Conservation (phyloP, 306 rosid species). For the Carpinus fangiana region DNA sequence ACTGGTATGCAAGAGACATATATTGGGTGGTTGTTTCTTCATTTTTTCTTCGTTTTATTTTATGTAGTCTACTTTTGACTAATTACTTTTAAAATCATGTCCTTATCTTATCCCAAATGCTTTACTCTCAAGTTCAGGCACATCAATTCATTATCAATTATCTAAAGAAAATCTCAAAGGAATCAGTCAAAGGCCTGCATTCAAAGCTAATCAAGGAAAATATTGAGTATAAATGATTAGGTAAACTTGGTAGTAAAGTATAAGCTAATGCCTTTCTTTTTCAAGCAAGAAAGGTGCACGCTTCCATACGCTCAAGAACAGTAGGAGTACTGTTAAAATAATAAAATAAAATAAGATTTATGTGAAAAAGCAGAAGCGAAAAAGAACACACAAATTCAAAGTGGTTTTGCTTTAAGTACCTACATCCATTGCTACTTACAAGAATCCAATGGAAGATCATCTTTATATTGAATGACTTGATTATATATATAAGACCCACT, state of each 20-base stretch:
- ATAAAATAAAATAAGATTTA: no score
- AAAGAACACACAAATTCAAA: no score
- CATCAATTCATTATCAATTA: constrained; percentile 9
- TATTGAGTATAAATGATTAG: not conserved
- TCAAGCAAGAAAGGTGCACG: constrained; percentile 5
- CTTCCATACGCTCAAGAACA: not conserved
- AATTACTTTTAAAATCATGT: not conserved
- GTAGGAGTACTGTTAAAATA: not conserved
- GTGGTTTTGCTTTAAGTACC: no score
- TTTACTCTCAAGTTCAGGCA: constrained; percentile 4
- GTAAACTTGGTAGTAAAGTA: not conserved
- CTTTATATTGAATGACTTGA: no score
- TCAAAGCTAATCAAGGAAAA: constrained; percentile 17
- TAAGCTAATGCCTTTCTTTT: constrained; percentile 7
- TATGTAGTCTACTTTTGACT: constrained; percentile 6
- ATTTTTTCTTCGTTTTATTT: not conserved
- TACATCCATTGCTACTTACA: no score
- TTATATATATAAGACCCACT: no score
- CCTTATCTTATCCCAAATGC: constrained; percentile 13
- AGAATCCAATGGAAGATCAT: no score
- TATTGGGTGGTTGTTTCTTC: not conserved
- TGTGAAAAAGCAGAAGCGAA: no score
- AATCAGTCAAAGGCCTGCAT: constrained; percentile 28
- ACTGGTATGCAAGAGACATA: not conserved
- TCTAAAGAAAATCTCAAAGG: not conserved